Conservation (phyloP, 768 basidiomycete species). For the Russula abietina region DNA sequence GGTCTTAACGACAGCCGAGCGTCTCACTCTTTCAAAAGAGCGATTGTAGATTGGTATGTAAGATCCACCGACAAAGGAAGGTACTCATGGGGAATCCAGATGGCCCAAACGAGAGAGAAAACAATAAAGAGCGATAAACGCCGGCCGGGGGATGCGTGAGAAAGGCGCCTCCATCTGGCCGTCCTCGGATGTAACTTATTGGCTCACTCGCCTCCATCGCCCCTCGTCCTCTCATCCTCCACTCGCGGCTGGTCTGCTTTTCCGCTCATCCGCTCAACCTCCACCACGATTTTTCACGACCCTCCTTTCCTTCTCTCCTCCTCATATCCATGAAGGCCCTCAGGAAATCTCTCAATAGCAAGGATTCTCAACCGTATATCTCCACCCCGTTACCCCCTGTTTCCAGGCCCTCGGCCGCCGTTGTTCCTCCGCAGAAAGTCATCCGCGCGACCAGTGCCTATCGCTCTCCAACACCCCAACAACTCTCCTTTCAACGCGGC, state of each 20-base stretch:
- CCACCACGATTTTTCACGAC: constrained; percentile 19
- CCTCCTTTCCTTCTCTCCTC: constrained; percentile 8
- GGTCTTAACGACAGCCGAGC: neutral
- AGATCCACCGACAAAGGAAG: neutral
- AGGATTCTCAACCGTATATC: constrained; percentile 61
- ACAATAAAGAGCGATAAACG: neutral
- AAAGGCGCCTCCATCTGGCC: neutral
- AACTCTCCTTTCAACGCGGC: constrained; percentile 86
- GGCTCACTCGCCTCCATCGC: neutral
- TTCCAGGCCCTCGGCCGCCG: constrained; percentile 62
- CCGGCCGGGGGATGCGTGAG: neutral
- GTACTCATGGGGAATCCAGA: neutral
- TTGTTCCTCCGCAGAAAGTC: constrained; percentile 88
- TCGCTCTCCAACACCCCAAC: constrained; percentile 66
- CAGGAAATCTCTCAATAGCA: constrained; percentile 74
- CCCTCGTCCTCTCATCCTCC: neutral
- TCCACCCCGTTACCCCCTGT: constrained; percentile 60
- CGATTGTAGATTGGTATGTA: neutral
- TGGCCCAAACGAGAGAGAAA: neutral
- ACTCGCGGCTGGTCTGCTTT: constrained; percentile 26
- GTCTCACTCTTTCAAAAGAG: neutral
- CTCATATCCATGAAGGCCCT: constrained; percentile 65
- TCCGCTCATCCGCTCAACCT: constrained; percentile 25
- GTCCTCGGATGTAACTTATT: neutral
- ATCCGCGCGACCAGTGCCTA: constrained; percentile 75